Base-by-base conservation (phyloP, 495 filamentous ascomycete species). In the Hypoxylon intermedium region DNA sequence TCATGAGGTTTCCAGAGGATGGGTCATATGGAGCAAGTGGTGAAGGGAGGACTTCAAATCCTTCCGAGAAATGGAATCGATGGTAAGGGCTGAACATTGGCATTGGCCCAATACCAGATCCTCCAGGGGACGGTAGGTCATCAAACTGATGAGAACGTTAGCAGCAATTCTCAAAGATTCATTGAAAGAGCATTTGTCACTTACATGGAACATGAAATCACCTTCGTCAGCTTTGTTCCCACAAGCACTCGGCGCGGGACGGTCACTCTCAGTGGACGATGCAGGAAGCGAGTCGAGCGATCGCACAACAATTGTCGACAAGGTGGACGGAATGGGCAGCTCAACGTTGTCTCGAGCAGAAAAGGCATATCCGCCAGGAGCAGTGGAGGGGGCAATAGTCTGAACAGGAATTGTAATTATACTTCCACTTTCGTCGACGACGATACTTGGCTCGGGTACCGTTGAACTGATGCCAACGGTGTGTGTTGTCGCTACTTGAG, bases 61-160 rank as follows among this genome's bases (percentile, higher is more conserved):
- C 74, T 6, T 53, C 24, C 0, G 74, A 71, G 60, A 78, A 77
- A 18, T 65, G 75, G 52, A 79, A 74, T 9, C 76, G 70, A 51
- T 75, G 76, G 43, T 78, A 75, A 5, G 75, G 76, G 33, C 59
- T 72, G 5, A 72, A 72, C 21, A 77, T 47, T 12, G 69, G 65
- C 58, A 69, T 69, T 5, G 73, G 46, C 5, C 41, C 47, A 20
- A 67, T 42, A 11, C 51, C 60, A 6, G 71, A 58, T 9, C 41
- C 59, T 3, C 40, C 44, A 23, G 70, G 50, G 9, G 59, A 56
- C n/a, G 71, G 68, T 23, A 77, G 63, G 38, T 79, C 75, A 49
- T 79, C 76, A 41, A 79, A 77, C 73, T 77, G 23, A n/a, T 30
- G 5, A 23, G 6, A 19, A 15, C 11, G 28, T 70, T 46, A 70